Evolutionary conservation across 129 eudicot genomes (phyloP).

Genomic region (Flaveria ramosissima): DNA sequence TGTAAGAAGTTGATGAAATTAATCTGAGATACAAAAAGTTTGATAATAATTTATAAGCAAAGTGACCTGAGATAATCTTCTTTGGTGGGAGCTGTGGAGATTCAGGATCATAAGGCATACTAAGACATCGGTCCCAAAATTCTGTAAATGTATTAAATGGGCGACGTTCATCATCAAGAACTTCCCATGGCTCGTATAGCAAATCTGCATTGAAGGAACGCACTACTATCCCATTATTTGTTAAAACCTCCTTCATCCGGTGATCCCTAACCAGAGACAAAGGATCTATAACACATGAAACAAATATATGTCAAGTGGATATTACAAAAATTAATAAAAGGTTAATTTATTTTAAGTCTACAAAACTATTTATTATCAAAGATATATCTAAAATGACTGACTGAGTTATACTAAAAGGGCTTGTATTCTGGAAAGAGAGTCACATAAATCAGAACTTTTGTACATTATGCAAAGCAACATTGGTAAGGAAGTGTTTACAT

Average conservation of each 20-base stretch:
- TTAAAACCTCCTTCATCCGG: constrained; percentile 64
- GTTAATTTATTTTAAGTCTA: neutral
- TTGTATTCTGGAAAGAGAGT: neutral
- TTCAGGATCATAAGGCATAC: constrained; percentile 90
- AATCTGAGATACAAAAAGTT: neutral
- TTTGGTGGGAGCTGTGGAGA: constrained; percentile 90
- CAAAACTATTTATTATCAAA: neutral
- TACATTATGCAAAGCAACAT: neutral
- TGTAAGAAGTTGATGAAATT: neutral
- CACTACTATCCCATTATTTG: constrained; percentile 61
- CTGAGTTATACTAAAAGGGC: neutral
- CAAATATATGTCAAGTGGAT: constrained; percentile 17
- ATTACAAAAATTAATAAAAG: neutral
- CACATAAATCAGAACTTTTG: neutral
- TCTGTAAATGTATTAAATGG: constrained; percentile 70
- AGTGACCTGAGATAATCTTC: constrained; percentile 70
- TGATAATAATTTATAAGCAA: neutral
- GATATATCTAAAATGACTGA: neutral
- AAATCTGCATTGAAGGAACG: constrained; percentile 85
- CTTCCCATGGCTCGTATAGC: constrained; percentile 95
- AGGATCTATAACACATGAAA: constrained; percentile 56
- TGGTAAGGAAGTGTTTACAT: neutral
- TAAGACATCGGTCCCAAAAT: constrained; percentile 89
- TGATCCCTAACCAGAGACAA: constrained; percentile 88
- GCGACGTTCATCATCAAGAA: constrained; percentile 59